These are phyloP conservation scores for Triadica sebifera DNA, from an alignment of 345 rosid species.

Conservation along the genomic window DNA sequence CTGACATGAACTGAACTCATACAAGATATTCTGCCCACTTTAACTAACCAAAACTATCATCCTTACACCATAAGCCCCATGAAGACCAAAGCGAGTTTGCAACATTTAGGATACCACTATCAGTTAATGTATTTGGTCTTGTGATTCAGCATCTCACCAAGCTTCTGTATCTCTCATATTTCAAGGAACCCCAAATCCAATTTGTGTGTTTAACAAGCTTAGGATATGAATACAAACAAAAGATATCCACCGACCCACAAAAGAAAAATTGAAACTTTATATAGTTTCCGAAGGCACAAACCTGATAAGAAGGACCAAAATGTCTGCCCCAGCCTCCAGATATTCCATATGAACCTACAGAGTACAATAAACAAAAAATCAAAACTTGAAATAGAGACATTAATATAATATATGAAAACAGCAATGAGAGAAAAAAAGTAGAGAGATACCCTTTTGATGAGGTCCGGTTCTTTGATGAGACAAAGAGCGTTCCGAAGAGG, in stretches of 20 bases:
- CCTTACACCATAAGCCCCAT: not conserved
- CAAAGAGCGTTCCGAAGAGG: constrained; percentile 92
- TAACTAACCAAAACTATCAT: not conserved
- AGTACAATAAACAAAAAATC: not conserved
- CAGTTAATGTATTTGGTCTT: not conserved
- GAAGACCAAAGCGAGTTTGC: not conserved
- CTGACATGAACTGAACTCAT: not conserved
- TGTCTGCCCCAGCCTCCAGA: constrained; percentile 92
- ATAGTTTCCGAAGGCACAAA: constrained; percentile 12
- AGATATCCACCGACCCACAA: not conserved
- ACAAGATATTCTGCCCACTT: not conserved
- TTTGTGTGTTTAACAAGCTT: not conserved
- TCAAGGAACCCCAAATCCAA: not conserved
- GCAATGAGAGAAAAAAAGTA: not conserved
- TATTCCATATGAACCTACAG: constrained; percentile 83
- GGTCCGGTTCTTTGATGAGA: constrained; percentile 68
- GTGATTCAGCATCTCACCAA: not conserved
- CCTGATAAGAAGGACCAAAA: constrained; percentile 92
- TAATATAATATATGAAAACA: not conserved
- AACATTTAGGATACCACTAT: not conserved
- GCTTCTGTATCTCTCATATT: not conserved
- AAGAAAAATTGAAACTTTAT: not conserved
- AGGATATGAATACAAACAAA: not conserved
- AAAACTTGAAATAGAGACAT: not conserved
- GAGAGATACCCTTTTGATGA: constrained; percentile 53